Evolutionary conservation across 208 protist genomes (phyloP).

Genomic region (Trypanosoma cruzi): DNA sequence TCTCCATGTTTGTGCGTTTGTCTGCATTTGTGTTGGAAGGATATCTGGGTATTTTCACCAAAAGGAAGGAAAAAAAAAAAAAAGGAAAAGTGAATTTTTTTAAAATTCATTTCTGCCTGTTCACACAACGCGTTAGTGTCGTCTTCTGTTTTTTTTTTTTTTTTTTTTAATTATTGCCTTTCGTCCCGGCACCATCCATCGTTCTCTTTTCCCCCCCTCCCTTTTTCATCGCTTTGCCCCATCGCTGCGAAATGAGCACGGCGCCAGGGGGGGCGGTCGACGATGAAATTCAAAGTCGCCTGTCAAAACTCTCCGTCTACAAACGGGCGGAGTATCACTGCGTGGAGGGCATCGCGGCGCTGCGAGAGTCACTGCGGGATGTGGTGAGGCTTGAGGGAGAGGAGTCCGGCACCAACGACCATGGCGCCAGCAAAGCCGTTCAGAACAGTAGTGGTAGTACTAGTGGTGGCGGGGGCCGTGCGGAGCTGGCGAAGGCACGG

Average conservation of each 20-base stretch:
- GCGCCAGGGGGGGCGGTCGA: background rate
- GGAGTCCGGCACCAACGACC: background rate
- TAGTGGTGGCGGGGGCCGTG: background rate
- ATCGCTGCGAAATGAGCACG: background rate
- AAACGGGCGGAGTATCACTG: conserved; percentile 56
- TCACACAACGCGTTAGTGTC: too few relatives aligned
- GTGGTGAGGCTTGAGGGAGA: conserved; percentile 11
- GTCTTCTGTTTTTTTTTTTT: background rate
- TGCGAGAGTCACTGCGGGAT: conserved; percentile 38
- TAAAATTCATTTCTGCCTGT: background rate
- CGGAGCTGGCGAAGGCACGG: conserved; percentile 10
- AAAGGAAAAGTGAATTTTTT: too few relatives aligned
- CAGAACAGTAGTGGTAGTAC: too few relatives aligned
- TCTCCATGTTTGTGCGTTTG: background rate
- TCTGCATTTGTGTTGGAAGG: background rate
- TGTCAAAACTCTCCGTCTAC: conserved; percentile 45
- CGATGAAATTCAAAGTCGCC: conserved; percentile 19
- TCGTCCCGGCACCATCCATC: too few relatives aligned
- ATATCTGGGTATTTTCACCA: background rate
- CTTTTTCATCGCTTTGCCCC: too few relatives aligned
- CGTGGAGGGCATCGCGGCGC: conserved; percentile 44
- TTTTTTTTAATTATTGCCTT: too few relatives aligned
- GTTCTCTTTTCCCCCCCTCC: background rate
- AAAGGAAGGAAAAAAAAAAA: background rate
- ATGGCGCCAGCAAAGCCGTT: background rate